Evolutionary conservation across 306 rosid species (phyloP), one percentile per base, ranked within the genome.

Genomic region (Datisca glomerata): DNA sequence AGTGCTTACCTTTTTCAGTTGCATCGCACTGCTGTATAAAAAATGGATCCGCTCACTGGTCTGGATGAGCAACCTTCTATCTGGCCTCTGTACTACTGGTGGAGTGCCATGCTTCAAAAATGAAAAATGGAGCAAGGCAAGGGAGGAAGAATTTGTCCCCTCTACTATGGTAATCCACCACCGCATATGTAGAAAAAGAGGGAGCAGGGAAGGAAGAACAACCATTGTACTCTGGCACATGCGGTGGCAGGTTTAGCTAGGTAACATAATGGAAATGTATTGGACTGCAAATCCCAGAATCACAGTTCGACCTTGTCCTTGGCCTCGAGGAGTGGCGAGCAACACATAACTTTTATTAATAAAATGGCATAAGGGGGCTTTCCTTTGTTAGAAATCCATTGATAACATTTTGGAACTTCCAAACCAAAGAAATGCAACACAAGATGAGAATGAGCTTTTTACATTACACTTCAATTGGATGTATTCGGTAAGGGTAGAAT

Each of bases 271-370:
- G 29, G 15, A 20, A 48, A 48, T 48, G 54, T 18, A 31, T 33
- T 10, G 13, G 54, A 31, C 42, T 48, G 13, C 54, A 48, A 48
- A 33, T 48, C 54, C 18, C 32, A 28, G 31, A 48, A 49, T 49
- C 29, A 49, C 20, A 7, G 42, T 49, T 20, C 43, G 14, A 20
- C 13, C 12, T 29, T 9, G 31, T 33, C 29, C 32, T 21, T 33
- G 54, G 53, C 54, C 21, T 33, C 4, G 22, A 19, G 29, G 29
- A 20, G 31, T 13, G 11, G 28, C 19, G 4, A 48, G 41, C 42
- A 18, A 17, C 42, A 33, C 19, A 4, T 12, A 21, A 20, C 22
- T 11, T 47, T 47, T 10, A 47, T 31, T 18, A 47, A 32, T 32
- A 18, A 20, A 49, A 49, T 34, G 29, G 19, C 43, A 49, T 13